phyloP scores from a whole-genome alignment of 805 yeast genomes.

The Yamadazyma phyllophila region DNA sequence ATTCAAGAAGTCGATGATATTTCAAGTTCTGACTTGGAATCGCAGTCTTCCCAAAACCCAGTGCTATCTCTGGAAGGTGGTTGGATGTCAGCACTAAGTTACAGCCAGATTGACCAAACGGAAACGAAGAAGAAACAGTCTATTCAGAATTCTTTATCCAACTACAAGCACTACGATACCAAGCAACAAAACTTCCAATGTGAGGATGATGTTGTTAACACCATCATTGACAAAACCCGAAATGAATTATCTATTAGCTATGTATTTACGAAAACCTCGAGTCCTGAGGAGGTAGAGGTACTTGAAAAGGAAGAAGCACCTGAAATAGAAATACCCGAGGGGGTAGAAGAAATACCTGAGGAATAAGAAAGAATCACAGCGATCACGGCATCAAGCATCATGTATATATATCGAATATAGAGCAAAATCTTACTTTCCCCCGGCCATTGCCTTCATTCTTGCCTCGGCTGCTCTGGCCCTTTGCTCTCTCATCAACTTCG shows the following conservation, averaged over 20 bases:
- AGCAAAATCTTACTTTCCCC: neutral
- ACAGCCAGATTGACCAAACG: conserved; percentile 31
- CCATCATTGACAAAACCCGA: conserved; percentile 3
- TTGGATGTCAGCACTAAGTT: conserved; percentile 61
- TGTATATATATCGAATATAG: too few relatives aligned
- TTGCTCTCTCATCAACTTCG: conserved; percentile 85
- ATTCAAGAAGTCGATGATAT: conserved; percentile 3
- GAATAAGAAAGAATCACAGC: too few relatives aligned
- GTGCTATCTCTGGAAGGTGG: conserved; percentile 15
- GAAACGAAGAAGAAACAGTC: conserved; percentile 34
- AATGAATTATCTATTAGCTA: conserved; percentile 27
- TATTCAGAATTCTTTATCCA: conserved; percentile 57
- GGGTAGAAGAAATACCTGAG: neutral
- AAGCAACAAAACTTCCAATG: conserved; percentile 3
- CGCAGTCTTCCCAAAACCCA: neutral
- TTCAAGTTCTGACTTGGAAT: neutral
- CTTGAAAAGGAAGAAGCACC: too few relatives aligned
- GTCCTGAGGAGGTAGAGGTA: conserved; percentile 2
- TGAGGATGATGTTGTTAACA: conserved; percentile 10
- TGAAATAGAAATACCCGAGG: too few relatives aligned
- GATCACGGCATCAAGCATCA: neutral
- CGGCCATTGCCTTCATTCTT: conserved; percentile 40
- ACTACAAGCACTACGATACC: conserved; percentile 65
- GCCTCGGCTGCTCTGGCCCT: conserved; percentile 97
- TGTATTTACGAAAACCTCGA: conserved; percentile 38